Base-by-base conservation (phyloP, 352 stramenopile species). In the Aphanomyces stellatus region DNA sequence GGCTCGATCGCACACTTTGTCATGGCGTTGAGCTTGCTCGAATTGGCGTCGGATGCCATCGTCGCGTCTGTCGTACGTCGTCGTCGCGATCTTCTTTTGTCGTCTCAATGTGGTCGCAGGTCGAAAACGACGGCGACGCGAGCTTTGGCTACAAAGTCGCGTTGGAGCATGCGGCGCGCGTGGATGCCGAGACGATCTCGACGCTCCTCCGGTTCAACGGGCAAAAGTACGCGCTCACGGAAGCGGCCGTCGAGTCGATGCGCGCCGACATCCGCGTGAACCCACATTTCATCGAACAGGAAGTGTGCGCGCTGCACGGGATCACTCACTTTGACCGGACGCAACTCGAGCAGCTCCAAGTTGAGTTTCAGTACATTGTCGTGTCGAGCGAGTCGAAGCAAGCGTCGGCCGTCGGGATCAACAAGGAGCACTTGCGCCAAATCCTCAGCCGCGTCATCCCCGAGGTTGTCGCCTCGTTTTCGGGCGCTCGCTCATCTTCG, bases 81-180 rank as follows among this genome's bases (percentile, higher is more conserved):
- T 5, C 19, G 1, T 7, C 19, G 10, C 37, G 34, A 82, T 77
- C 74, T 74, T 82, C 69, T 42, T 17, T 11, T 69, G 4, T 24
- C 11, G n/a, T n/a, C n/a, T n/a, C n/a, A n/a, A n/a, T n/a, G 34
- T 64, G 34, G n/a, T 24, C 24, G 17, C 34, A 89, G 78, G 74
- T 77, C 42, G 71, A 51, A n/a, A 77, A 80, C 4, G 72, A 80
- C 24, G 88, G 82, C 76, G 82, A 90, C 34, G 80, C 82, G 0
- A 88, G 82, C 22, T 88, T 77, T 53, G 70, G 86, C 31, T 90
- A 90, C 72, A 86, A 90, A 46, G 79, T 85, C 43, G 77, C 87
- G 27, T 37, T 88, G 10, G 31, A 69, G 74, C 75, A 53, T 85
- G 77, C 49, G 71, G 78, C 37, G 71, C 31, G 1, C 53, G 62